Evolutionary conservation across 2,329 filamentous ascomycete species (phyloP), one percentile per base, ranked within the genome.

Genomic region (Cladosporium cucumerinum): DNA sequence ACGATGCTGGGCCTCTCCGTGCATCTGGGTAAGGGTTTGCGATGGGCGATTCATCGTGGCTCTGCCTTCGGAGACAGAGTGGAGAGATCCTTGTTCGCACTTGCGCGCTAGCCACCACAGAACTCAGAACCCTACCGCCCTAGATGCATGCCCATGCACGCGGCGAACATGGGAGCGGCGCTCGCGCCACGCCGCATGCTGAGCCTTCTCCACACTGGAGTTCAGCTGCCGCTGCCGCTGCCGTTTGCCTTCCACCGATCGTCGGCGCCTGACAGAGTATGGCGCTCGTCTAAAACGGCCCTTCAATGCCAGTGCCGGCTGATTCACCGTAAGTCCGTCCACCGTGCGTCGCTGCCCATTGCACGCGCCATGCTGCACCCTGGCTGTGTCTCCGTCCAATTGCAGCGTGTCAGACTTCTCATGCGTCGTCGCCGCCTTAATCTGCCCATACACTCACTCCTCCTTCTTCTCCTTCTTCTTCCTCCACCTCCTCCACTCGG

Each of bases 11-110:
- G 23, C 57, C 25, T 59, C 54, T 39, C 30, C 3, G 57, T 48
- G 36, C 25, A 36, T 25, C n/a, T 61, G 58, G 58, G 58, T 61
- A 61, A 61, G 58, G 58, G 58, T 61, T 61, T 23, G 21, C 32
- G 25, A 23, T 4, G 26, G n/a, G 58, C 55, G 55, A 58, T 58
- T 36, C 39, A 58, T 58, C 55, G 55, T 58, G 55, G 55, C 55
- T 58, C 55, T 58, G 55, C 55, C 39, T 18, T 58, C 55, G 55
- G 34, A 46, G 34, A 28, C 55, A 46, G 54, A 57, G 55, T 58
- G 54, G 54, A 57, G 54, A 57, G 54, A 57, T 57, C 28, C 54
- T 39, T 32, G 54, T 52, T n/a, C 23, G 23, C 36, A n/a, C 48
- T 32, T 23, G 12, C 23, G 54, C 54, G 54, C 54, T 57, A 54